Percentiles rank a stretch among this genome's conserved stretches.
These are phyloP conservation scores for Ceratobasidium sp. DNA, from an alignment of 1,284 basidiomycete genomes.

Conservation along the genomic window DNA sequence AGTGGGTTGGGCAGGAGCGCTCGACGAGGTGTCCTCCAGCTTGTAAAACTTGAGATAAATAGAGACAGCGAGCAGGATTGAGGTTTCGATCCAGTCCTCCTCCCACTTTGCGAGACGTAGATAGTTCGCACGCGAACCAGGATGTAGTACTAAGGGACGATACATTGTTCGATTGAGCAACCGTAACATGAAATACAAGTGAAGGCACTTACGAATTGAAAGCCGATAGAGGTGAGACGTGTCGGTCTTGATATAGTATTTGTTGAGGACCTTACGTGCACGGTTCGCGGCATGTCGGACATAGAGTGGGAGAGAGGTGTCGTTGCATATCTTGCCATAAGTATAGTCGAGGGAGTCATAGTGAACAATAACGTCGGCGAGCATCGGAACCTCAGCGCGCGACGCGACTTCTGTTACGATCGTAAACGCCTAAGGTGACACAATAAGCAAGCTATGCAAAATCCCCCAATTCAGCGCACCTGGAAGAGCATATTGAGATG, in stretches of 20 bases:
- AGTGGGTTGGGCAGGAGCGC: not conserved
- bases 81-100: not conserved
- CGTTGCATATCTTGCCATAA: not conserved
- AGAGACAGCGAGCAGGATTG: not conserved
- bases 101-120: not conserved
- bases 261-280: not conserved
- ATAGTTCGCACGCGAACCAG: not conserved
- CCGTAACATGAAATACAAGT: no score
- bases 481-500: no score
- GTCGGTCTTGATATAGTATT: not conserved
- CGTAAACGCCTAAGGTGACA: not conserved
- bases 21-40: no score
- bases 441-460: not conserved
- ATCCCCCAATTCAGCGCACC: no score
- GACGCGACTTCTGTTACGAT: not conserved
- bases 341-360: not conserved
- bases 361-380: conserved; percentile 1
- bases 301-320: not conserved
- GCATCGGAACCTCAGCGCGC: not conserved
- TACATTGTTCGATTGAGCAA: no score
- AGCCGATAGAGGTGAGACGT: not conserved
- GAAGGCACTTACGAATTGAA: not conserved
- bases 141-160: conserved; percentile 19
- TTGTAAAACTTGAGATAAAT: not conserved
- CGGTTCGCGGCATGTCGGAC: not conserved